phyloP scores from a whole-genome alignment of 2,329 filamentous ascomycete species.

The Ascochyta rabiei region DNA sequence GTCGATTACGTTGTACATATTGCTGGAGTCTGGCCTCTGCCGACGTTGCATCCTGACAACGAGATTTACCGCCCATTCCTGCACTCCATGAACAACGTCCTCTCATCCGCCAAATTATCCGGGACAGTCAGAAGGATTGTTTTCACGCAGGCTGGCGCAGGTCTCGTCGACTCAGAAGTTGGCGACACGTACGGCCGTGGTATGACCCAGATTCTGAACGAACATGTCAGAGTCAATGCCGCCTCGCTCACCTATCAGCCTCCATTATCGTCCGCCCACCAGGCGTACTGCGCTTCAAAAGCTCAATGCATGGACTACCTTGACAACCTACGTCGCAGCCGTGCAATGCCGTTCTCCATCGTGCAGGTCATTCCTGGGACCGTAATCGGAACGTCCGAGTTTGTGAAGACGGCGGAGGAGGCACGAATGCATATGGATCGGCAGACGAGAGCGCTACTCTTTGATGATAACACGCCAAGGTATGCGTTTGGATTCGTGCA shows the following conservation, averaged over 20 bases:
- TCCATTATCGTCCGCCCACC: constrained; percentile 37
- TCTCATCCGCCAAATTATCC: constrained; percentile 33
- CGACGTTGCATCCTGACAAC: constrained; percentile 40
- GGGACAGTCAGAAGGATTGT: constrained; percentile 37
- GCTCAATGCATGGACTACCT: constrained; percentile 43
- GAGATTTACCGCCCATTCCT: constrained; percentile 44
- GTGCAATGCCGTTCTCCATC: constrained; percentile 33
- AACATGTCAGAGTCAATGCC: constrained; percentile 31
- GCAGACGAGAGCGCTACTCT: constrained; percentile 40
- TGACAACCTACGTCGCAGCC: constrained; percentile 18
- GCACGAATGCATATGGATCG: constrained; percentile 37
- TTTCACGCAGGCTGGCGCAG: constrained; percentile 45
- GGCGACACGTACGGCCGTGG: constrained; percentile 38
- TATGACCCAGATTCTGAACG: constrained; percentile 33
- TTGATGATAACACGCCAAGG: constrained; percentile 36
- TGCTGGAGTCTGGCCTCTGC: constrained; percentile 44
- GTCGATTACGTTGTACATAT: constrained; percentile 39
- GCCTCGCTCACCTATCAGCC: constrained; percentile 30
- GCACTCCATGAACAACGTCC: constrained; percentile 38
- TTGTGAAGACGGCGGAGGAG: constrained; percentile 25
- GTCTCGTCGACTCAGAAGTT: constrained; percentile 39
- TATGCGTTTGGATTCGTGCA: constrained; percentile 47
- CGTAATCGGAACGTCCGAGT: constrained; percentile 42
- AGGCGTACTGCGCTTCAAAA: constrained; percentile 44
- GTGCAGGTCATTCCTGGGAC: constrained; percentile 44